Evolutionary conservation across 139 green algal species (phyloP), one percentile per base, ranked within the genome.

Genomic region (Picochlorum sp.): DNA sequence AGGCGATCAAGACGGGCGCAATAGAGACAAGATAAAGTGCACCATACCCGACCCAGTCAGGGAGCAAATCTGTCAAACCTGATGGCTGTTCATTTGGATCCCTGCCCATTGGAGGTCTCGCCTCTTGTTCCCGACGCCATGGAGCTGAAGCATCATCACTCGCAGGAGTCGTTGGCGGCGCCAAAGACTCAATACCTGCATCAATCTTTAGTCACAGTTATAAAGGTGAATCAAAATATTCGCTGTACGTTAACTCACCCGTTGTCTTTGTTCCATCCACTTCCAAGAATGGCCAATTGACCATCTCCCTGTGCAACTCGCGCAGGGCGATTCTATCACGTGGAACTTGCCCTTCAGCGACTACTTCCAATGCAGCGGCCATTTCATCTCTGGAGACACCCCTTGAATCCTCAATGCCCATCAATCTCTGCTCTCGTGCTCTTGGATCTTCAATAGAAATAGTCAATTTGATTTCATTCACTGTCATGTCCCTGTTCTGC

Each of bases 311-410:
- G 16, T 80, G 59, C 66, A 96, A 68, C 74, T 86, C 84, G 21
- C 75, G 69, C 64, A 96, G 85, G 13, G 87, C 89, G 24, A 95
- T 89, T 21, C 87, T 68, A 71, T 96, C 89, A 16, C 79, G 81
- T 4, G 89, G 89, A 34, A 96, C 61, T 18, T 74, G 64, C 0
- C 89, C 89, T 60, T 88, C 85, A 3, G 79, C 76, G 13, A 96
- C 83, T 30, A 90, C 85, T 47, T 79, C 21, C 73, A 95, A 77
- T 30, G 85, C 89, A 11, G 66, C 71, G 6, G 87, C 85, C 78
- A 96, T 91, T 77, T 96, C 89, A 58, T 95, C 89, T 10, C 89
- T 73, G 0, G 81, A 89, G 10, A 90, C 84, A 23, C 87, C 89
- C 14, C 76, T 75, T 52, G 79, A 76, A 58, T 92, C 81, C 79